phyloP scores from a whole-genome alignment of 1,284 basidiomycete genomes.

The Schizophyllum commune region DNA sequence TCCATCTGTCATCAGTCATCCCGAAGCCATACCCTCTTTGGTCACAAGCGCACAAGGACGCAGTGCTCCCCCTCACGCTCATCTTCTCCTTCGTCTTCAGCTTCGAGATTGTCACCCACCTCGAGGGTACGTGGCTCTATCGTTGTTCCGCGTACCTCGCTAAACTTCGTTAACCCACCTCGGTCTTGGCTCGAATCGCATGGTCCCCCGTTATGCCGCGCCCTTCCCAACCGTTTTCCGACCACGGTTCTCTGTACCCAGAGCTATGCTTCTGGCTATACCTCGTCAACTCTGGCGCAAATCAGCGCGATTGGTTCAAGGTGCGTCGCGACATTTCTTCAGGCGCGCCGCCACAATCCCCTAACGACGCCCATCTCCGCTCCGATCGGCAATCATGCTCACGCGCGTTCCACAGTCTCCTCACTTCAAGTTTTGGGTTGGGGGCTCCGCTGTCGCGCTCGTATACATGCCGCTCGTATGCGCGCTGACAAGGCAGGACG shows the following conservation, averaged over 20 bases:
- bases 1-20: slow-evolving; percentile 35
- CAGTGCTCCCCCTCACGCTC: slow-evolving; percentile 57
- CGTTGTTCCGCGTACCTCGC: not conserved
- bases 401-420: slow-evolving; percentile 15
- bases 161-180: too few relatives aligned
- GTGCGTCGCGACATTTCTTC: slow-evolving; percentile 15
- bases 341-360: not conserved
- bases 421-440: slow-evolving; percentile 65
- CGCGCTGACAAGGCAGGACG: slow-evolving; percentile 48
- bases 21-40: slow-evolving; percentile 58
- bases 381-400: not conserved
- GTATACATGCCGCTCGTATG: slow-evolving; percentile 63
- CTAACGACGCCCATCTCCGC: not conserved
- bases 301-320: slow-evolving; percentile 67
- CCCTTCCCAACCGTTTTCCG: not conserved
- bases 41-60: slow-evolving; percentile 33
- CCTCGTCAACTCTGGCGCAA: slow-evolving; percentile 54
- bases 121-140: slow-evolving; percentile 47
- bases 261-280: slow-evolving; percentile 81
- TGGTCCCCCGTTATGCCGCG: not conserved
- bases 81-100: slow-evolving; percentile 58
- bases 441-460: slow-evolving; percentile 54
- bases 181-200: not conserved
- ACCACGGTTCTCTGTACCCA: slow-evolving; percentile 18
- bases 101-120: slow-evolving; percentile 71